Base-by-base conservation (phyloP, 352 stramenopile species). In the Phytophthora colocasiae region DNA sequence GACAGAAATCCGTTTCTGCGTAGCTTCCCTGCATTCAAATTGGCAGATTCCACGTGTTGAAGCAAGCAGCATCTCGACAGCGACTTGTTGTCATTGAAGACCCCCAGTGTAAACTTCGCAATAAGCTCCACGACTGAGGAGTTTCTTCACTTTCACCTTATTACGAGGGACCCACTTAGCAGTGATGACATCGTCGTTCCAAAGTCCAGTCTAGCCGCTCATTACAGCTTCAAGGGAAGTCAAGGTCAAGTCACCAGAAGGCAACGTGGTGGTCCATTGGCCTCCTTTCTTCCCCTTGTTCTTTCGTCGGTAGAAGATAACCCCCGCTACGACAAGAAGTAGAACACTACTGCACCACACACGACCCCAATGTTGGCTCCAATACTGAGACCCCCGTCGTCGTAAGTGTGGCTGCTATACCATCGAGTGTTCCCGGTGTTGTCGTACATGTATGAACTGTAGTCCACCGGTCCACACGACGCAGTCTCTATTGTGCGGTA, bases 61-160 rank as follows among this genome's bases (percentile, higher is more conserved):
- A n/a, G 63, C 63, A 2, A 76, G 49, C 34, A 87, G 41, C 38
- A 56, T 64, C 58, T 90, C 88, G 9, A 87, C 60, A 4, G 75
- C 81, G 10, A 90, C 78, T 14, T 47, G 43, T 26, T 77, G 57
- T 1, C 52, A 38, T 71, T 58, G 40, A 77, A 85, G 4, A 48
- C n/a, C 60, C 3, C 74, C 81, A 10, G 63, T 43, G 51, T 83
- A 82, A 2, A 90, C 78, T 34, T 78, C 55, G 0, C 81, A 78
- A 54, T 73, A 90, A 7, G 76, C 76, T 6, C 81, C 81, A 10
- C 64, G 46, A 43, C 63, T 77, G 32, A 83, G 49, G n/a, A 78
- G 53, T 15, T 67, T 56, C 17, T 61, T 45, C 2, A 62, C 22
- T 5, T 62, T 17, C 17, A 83, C 44, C 24, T 73, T 65, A 9